phyloP scores from a whole-genome alignment of 163 green algal species.

The Chlamydomonas reinhardtii region DNA sequence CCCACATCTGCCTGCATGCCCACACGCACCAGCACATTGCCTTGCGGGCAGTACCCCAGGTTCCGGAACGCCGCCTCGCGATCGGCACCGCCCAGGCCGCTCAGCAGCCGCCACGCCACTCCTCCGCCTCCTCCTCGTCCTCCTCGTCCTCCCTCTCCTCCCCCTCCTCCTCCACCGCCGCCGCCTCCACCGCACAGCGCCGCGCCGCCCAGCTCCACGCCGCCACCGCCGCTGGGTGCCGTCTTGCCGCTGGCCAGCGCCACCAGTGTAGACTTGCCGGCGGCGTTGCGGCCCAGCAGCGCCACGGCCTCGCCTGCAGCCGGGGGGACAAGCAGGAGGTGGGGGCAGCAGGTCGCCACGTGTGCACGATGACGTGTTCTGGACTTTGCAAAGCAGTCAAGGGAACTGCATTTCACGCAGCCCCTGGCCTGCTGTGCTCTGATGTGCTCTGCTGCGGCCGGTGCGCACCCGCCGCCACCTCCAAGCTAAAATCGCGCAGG shows the following conservation, averaged over 20 bases:
- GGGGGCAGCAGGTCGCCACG: no score
- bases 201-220: neutral
- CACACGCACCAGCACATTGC: slow-evolving; percentile 20
- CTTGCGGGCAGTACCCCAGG: slow-evolving; percentile 41
- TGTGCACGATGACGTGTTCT: no score
- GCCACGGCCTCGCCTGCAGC: slow-evolving; percentile 26
- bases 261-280: slow-evolving; percentile 32
- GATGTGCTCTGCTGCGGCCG: no score
- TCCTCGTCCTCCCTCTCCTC: neutral
- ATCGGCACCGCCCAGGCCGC: neutral
- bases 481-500: slow-evolving; percentile 4
- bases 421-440: no score
- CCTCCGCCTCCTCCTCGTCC: no score
- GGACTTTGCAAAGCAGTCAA: no score
- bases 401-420: no score
- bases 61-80: neutral
- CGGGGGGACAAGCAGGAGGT: no score
- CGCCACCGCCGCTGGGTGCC: neutral
- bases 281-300: slow-evolving; percentile 37
- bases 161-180: neutral
- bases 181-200: neutral
- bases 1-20: neutral
- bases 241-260: neutral
- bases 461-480: neutral
- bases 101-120: neutral